These are phyloP conservation scores for Anthoceros angustus DNA, from an alignment of 225 moss, liverwort and hornwort species.

Conservation along the genomic window DNA sequence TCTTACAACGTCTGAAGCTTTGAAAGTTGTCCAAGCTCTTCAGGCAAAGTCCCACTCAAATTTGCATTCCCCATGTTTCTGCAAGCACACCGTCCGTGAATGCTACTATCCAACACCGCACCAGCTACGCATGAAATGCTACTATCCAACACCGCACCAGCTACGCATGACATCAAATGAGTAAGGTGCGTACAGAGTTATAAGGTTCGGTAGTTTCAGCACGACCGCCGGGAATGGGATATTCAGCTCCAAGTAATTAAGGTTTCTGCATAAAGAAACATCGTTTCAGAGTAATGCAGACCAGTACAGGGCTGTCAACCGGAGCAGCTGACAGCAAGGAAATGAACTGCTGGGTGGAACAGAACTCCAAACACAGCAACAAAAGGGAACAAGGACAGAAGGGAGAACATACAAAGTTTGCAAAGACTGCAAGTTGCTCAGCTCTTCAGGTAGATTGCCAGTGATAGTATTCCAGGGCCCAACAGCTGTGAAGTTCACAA, in stretches of 20 bases:
- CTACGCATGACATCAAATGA: background rate
- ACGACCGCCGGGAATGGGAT: background rate
- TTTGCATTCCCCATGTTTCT: slow-evolving; percentile 2
- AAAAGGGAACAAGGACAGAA: background rate
- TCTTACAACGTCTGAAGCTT: background rate
- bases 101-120: background rate
- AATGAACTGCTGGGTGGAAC: background rate
- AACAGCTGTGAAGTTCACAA: background rate
- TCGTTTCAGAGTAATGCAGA: background rate
- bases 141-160: background rate
- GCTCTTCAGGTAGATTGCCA: background rate
- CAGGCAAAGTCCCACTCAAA: background rate
- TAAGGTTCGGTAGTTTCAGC: background rate
- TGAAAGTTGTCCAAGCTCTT: background rate
- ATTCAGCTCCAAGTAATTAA: background rate
- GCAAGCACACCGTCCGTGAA: background rate
- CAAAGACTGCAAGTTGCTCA: background rate
- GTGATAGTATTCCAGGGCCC: background rate
- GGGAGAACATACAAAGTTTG: background rate
- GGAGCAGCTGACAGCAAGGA: background rate
- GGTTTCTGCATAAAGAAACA: background rate
- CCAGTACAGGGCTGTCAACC: background rate
- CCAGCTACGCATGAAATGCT: too few species aligned
- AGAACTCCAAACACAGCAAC: background rate
- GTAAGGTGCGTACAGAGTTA: background rate